Evolutionary conservation across 108 stramenopile genomes (phyloP).

Genomic region (Phaeodactylum tricornutum): DNA sequence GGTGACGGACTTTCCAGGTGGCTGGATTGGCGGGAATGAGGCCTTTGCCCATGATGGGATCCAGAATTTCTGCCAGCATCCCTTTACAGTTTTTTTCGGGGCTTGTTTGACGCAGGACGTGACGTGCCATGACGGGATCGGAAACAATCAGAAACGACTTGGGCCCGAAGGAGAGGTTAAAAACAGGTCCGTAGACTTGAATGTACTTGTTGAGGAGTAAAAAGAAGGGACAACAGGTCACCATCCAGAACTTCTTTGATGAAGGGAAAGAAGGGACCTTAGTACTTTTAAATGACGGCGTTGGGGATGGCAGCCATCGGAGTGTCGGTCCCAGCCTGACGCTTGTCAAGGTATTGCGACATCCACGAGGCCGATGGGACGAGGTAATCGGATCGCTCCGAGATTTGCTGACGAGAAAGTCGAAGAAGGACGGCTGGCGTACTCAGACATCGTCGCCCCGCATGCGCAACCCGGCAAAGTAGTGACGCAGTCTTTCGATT

Average conservation of each 20-base stretch:
- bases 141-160: slow-evolving; percentile 78
- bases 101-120: slow-evolving; percentile 48
- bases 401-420: slow-evolving; percentile 53
- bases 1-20: slow-evolving; percentile 83
- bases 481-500: slow-evolving; percentile 76
- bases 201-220: slow-evolving; percentile 89
- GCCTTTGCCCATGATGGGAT: slow-evolving; percentile 91
- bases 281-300: slow-evolving; percentile 85
- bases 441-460: slow-evolving; percentile 70
- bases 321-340: slow-evolving; percentile 72
- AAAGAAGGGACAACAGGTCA: slow-evolving; percentile 88
- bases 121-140: slow-evolving; percentile 83
- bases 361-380: slow-evolving; percentile 25
- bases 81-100: slow-evolving; percentile 81
- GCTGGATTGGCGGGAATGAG: slow-evolving; percentile 86
- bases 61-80: slow-evolving; percentile 87
- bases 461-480: slow-evolving; percentile 67
- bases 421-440: slow-evolving; percentile 41
- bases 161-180: slow-evolving; percentile 84
- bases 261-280: slow-evolving; percentile 77
- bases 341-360: slow-evolving; percentile 26
- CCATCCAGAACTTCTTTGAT: slow-evolving; percentile 81
- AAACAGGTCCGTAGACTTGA: slow-evolving; percentile 80
- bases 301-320: slow-evolving; percentile 76
- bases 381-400: slow-evolving; percentile 52